A percentile compares a stretch with the other conserved stretches of the same genome.
Conservation (phyloP, 495 filamentous ascomycete genomes). For the Emericellopsis terricola region DNA sequence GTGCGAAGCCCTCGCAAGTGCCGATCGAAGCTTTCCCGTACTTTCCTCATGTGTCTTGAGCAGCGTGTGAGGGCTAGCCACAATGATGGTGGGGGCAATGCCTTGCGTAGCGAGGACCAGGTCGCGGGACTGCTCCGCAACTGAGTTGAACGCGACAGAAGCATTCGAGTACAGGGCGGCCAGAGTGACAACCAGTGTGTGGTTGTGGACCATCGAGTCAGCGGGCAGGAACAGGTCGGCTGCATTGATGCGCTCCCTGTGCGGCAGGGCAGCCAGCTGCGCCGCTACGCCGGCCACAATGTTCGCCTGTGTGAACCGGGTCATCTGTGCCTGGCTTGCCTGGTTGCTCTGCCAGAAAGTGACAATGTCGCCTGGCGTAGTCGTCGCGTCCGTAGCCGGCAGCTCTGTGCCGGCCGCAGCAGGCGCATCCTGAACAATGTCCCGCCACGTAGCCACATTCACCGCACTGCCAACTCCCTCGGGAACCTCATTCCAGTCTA, state of each 20-base stretch:
- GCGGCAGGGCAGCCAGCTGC: slow-evolving; percentile 57
- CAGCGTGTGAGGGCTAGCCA: slow-evolving; percentile 60
- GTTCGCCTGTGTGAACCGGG: slow-evolving; percentile 64
- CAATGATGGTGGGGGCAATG: slow-evolving; percentile 66
- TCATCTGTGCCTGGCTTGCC: slow-evolving; percentile 40
- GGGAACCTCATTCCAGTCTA: slow-evolving; percentile 75
- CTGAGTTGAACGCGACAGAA: slow-evolving; percentile 77
- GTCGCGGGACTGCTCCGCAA: slow-evolving; percentile 51
- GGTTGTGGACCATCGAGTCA: slow-evolving; percentile 60
- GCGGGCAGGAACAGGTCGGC: slow-evolving; percentile 79
- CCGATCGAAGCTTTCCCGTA: slow-evolving; percentile 24
- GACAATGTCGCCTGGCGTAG: slow-evolving; percentile 33
- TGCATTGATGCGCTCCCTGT: slow-evolving; percentile 47
- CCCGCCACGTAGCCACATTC: slow-evolving; percentile 74
- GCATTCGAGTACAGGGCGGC: slow-evolving; percentile 69
- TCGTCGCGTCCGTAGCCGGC: slow-evolving; percentile 24
- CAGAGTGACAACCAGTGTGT: slow-evolving; percentile 64
- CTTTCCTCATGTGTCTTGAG: slow-evolving; percentile 39
- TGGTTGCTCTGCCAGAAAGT: slow-evolving; percentile 41
- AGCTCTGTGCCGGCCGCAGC: slow-evolving; percentile 22
- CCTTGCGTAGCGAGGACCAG: slow-evolving; percentile 51
- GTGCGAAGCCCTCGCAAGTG: slow-evolving; percentile 37
- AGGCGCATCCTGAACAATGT: slow-evolving; percentile 51
- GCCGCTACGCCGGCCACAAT: slow-evolving; percentile 62
- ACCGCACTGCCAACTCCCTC: slow-evolving; percentile 50